phyloP scores from a whole-genome alignment of 345 rosid species.

The Dipteronia dyeriana region DNA sequence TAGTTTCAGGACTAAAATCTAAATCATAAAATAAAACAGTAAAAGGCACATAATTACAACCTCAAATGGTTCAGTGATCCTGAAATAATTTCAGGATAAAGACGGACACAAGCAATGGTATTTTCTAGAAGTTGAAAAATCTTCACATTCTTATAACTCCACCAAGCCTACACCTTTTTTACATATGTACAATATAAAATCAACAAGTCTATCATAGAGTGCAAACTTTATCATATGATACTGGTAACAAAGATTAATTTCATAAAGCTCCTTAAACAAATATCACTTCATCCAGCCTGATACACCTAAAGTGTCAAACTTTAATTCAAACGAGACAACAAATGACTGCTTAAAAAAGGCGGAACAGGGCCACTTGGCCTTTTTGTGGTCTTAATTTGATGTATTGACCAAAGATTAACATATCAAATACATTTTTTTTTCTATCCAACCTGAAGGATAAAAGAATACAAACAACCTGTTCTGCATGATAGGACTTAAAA shows the following conservation, averaged over 20 bases:
- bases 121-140: background rate
- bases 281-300: background rate
- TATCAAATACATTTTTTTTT: background rate
- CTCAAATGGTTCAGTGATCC: background rate
- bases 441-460: background rate
- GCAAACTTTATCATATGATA: background rate
- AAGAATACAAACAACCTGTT: constrained; percentile 16
- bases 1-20: background rate
- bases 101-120: background rate
- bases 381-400: background rate
- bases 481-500: constrained; percentile 3
- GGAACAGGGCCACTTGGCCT: background rate
- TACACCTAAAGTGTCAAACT: background rate
- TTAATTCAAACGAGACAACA: background rate
- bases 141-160: background rate
- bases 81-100: background rate
- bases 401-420: background rate
- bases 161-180: too few species aligned
- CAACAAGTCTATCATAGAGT: background rate
- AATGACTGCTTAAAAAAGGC: background rate
- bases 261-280: background rate
- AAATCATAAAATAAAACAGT: background rate
- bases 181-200: background rate
- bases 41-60: background rate
- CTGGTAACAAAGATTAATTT: background rate